Base-by-base conservation (phyloP, 2,329 filamentous ascomycete genomes). In the Cytospora schulzeri region DNA sequence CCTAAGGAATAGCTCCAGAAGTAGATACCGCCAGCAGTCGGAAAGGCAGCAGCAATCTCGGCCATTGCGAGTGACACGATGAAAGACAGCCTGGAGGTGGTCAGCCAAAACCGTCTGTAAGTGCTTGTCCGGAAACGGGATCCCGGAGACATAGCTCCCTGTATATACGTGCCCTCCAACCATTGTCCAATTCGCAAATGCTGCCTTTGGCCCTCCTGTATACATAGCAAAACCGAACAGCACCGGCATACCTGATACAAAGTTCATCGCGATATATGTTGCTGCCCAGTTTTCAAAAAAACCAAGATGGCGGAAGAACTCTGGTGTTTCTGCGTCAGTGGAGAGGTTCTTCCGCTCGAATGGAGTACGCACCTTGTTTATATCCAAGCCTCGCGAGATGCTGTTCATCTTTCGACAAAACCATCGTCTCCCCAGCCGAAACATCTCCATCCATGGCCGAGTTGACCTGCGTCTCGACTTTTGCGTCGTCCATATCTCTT, bases 181-280 rank as follows among this genome's bases (percentile, higher is more conserved):
- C 73, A 77, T 76, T 3, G 73, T 76, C 76, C 75, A 78, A 57
- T 77, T 78, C 11, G 72, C 70, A 63, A 78, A 77, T 1, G 76
- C 76, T 33, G 76, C 70, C 57, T 73, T 69, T 1, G 76, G 75
- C 4, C 76, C 76, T 1, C 76, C 76, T 4, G 74, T 76, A 57
- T 76, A 76, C 76, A 78, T 77, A 22, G 75, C 70, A 62, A 68
- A 78, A 12, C 75, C 75, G 48, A 78, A 78, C 0, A 78, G 69
- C 4, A 78, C 75, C 9, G 76, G 75, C 22, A 78, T 76, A 50
- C 64, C 64, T 19, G 64, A 65, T 31, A 75, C 71, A 63, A 77
- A 75, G 67, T 78, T 78, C 75, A 78, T 78, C 2, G 70, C 68
- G 55, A 72, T 73, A 51, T 77, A 77, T 3, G 75, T 77, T 9